Evolutionary conservation across 345 rosid genomes (phyloP).

Genomic region (Gossypium australe): DNA sequence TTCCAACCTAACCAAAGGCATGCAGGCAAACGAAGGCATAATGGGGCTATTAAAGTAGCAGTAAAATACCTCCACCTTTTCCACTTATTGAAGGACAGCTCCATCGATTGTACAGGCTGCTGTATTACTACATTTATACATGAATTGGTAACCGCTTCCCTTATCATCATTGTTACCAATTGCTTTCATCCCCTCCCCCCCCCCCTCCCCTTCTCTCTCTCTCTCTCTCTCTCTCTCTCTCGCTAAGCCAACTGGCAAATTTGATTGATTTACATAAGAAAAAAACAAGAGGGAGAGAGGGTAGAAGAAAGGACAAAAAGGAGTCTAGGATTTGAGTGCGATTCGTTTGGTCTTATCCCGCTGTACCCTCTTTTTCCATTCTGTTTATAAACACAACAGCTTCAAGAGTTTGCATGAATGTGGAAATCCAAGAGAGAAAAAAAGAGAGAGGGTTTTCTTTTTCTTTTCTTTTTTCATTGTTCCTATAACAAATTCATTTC

Average conservation of each 20-base stretch:
- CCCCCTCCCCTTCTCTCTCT: constrained; percentile 19
- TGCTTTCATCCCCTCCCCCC: constrained; percentile 10
- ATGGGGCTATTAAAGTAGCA: neutral
- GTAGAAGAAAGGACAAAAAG: constrained; percentile 35
- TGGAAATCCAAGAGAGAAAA: neutral
- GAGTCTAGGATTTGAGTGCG: constrained; percentile 45
- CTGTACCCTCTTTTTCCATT: constrained; percentile 12
- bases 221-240: constrained; percentile 18
- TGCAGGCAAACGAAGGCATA: neutral
- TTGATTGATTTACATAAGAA: constrained; percentile 39
- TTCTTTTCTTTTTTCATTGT: neutral
- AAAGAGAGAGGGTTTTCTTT: neutral
- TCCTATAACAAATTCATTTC: constrained; percentile 1
- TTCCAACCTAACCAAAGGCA: neutral
- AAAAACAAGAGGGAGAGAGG: constrained; percentile 25
- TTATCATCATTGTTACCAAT: constrained; percentile 14
- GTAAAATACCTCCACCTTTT: neutral
- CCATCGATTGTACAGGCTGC: constrained; percentile 9
- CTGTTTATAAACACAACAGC: constrained; percentile 23
- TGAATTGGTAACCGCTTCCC: constrained; percentile 20
- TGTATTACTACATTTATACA: constrained; percentile 16
- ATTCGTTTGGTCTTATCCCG: constrained; percentile 31
- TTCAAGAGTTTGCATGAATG: constrained; percentile 6
- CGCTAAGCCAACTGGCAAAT: constrained; percentile 59
- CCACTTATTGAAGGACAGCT: constrained; percentile 5